A percentile compares a stretch with the other conserved stretches of the same genome.
Conservation (phyloP, 2,329 filamentous ascomycete species). For the Penicillium sp. region DNA sequence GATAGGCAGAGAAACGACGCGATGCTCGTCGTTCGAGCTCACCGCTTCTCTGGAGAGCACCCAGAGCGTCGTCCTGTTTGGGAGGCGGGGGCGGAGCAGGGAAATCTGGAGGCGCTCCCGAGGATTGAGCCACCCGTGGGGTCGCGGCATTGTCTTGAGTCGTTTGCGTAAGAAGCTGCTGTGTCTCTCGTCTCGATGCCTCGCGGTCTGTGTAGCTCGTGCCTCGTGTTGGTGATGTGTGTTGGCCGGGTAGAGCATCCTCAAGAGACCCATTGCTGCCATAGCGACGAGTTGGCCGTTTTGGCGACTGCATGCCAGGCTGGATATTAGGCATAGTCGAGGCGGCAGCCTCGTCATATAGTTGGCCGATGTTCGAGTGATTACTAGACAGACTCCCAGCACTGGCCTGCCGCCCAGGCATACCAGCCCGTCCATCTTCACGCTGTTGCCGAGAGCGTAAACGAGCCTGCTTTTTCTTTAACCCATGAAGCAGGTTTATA, state of each 20-base stretch:
- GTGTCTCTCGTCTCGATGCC: constrained; percentile 39
- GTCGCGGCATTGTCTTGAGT: constrained; percentile 61
- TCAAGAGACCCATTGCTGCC: constrained; percentile 40
- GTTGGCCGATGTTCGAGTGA: constrained; percentile 46
- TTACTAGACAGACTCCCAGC: constrained; percentile 48
- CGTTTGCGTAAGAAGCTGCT: constrained; percentile 51
- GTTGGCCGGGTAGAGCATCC: constrained; percentile 31
- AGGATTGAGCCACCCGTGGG: constrained; percentile 23
- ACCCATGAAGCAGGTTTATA: constrained; percentile 90
- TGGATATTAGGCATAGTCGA: constrained; percentile 16
- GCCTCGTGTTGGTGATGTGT: constrained; percentile 29
- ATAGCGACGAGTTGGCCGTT: constrained; percentile 36
- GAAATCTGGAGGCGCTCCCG: constrained; percentile 26
- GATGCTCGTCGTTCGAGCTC: constrained; percentile 91
- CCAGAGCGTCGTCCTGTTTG: constrained; percentile 83
- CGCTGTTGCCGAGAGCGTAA: constrained; percentile 59
- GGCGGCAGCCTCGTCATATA: constrained; percentile 41
- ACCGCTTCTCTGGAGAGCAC: constrained; percentile 84
- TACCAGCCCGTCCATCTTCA: constrained; percentile 44
- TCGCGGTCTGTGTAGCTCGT: constrained; percentile 40
- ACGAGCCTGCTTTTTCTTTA: constrained; percentile 96
- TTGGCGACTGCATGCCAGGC: constrained; percentile 32
- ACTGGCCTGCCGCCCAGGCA: constrained; percentile 44
- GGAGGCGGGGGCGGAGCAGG: constrained; percentile 72
- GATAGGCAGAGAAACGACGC: constrained; percentile 89